phyloP scores from a whole-genome alignment of 805 yeast genomes.

The Sungouiozyma ichnusensis region DNA sequence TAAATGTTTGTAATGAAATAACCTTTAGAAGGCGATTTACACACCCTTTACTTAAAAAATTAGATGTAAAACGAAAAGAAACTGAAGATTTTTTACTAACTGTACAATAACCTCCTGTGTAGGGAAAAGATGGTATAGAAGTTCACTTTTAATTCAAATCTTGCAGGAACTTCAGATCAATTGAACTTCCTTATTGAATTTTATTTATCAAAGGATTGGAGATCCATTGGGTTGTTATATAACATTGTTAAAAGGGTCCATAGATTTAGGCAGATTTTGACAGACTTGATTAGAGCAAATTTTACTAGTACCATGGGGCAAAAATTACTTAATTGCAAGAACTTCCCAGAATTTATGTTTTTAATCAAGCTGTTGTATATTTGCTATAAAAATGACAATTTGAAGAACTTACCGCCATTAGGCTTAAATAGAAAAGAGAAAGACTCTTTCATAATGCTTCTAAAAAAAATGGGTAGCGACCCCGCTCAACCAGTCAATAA shows the following conservation, averaged over 20 bases:
- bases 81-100: background rate
- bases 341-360: background rate
- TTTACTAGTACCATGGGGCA: background rate
- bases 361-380: background rate
- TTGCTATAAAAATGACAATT: background rate
- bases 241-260: too few species aligned
- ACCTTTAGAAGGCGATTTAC: background rate
- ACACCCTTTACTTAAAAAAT: background rate
- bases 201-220: background rate
- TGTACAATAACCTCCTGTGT: background rate
- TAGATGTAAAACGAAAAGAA: background rate
- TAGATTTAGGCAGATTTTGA: background rate
- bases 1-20: background rate
- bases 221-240: background rate
- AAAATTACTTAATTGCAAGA: background rate
- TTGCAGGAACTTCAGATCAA: background rate
- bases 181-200: background rate
- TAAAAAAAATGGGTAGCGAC: background rate
- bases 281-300: background rate
- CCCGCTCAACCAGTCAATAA: background rate
- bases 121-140: background rate
- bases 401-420: background rate
- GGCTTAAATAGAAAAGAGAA: background rate
- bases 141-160: background rate
- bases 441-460: background rate